Evolutionary conservation across 208 protist species (phyloP).

Genomic region (Naegleria gruberi): DNA sequence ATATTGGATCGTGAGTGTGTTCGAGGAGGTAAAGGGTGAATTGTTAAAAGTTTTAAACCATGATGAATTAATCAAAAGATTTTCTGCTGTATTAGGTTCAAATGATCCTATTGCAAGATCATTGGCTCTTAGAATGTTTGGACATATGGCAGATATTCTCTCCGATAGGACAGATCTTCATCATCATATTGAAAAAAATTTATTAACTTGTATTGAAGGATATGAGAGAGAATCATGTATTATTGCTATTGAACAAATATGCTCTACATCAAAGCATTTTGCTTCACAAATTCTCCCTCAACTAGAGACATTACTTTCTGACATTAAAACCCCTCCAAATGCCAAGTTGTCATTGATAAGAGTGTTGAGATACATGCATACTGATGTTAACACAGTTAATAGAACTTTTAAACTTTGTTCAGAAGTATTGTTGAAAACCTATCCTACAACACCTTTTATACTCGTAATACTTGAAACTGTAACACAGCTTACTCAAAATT

Average conservation of each 20-base stretch:
- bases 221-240: not conserved
- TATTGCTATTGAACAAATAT: constrained; percentile 17
- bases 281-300: not conserved
- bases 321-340: not conserved
- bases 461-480: not conserved
- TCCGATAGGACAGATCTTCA: constrained; percentile 6
- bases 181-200: not conserved
- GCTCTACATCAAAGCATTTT: not conserved
- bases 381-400: not conserved
- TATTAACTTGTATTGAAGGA: not conserved
- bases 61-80: not conserved
- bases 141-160: constrained; percentile 3
- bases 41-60: constrained; percentile 16
- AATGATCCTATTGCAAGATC: constrained; percentile 22
- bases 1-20: constrained; percentile 4
- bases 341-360: not conserved
- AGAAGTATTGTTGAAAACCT: not conserved
- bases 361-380: constrained; percentile 14
- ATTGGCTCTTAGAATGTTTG: not conserved
- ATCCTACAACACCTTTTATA: not conserved
- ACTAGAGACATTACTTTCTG: not conserved
- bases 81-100: not conserved
- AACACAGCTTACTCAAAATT: not conserved
- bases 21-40: not conserved
- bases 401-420: not conserved